Conservation (phyloP, 2,329 filamentous ascomycete genomes). For the Diaporthe nobilis region DNA sequence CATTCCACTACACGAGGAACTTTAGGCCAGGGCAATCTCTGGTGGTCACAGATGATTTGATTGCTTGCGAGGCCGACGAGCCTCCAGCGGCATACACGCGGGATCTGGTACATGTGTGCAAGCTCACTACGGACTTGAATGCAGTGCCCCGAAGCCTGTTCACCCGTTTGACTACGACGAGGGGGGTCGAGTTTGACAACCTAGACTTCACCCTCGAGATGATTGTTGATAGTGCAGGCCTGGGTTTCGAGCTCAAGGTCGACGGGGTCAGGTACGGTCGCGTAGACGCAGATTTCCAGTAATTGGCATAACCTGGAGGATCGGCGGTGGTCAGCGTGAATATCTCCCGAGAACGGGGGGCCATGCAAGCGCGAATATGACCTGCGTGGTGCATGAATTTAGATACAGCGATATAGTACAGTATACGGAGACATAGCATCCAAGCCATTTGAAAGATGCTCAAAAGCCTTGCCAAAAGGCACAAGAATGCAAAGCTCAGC, state of each 20-base stretch:
- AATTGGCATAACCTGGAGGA: background rate
- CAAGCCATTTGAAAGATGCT: background rate
- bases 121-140: constrained; percentile 83
- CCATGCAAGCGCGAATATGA: background rate
- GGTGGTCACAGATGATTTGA: constrained; percentile 84
- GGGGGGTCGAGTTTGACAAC: constrained; percentile 86
- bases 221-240: constrained; percentile 82
- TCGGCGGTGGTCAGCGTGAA: background rate
- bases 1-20: constrained; percentile 89
- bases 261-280: constrained; percentile 83
- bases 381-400: background rate
- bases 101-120: constrained; percentile 81
- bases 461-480: background rate
- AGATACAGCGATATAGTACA: constrained; percentile 6
- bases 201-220: constrained; percentile 87
- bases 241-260: constrained; percentile 84
- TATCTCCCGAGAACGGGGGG: background rate
- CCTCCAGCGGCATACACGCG: constrained; percentile 73
- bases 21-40: constrained; percentile 84
- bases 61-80: constrained; percentile 79
- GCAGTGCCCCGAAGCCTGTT: constrained; percentile 82
- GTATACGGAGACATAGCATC: background rate
- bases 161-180: constrained; percentile 81
- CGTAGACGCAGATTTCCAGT: constrained; percentile 85
- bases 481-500: background rate